Percentiles rank a stretch among this genome's conserved stretches.
Evolutionary conservation across 2,329 filamentous ascomycete genomes (phyloP).

Genomic region (Harringtonia aguacate): DNA sequence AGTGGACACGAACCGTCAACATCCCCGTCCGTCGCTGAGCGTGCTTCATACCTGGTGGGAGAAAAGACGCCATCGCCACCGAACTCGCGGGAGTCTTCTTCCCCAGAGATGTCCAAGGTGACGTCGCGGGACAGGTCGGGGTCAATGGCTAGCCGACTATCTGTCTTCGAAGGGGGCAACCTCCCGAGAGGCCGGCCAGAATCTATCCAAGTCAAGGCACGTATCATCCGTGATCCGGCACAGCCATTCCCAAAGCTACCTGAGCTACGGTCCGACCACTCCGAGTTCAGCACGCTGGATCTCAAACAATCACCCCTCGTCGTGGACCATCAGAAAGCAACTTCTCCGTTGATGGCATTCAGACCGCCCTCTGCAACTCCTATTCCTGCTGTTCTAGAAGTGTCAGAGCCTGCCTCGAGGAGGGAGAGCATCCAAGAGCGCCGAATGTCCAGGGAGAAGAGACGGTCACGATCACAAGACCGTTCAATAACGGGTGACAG

Average conservation of each 20-base stretch:
- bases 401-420: constrained; percentile 16
- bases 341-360: too few relatives aligned
- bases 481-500: constrained; percentile 18
- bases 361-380: constrained; percentile 12
- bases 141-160: constrained; percentile 44
- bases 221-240: constrained; percentile 60
- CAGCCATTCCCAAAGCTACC: constrained; percentile 29
- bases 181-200: constrained; percentile 46
- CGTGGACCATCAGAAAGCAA: constrained; percentile 42
- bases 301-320: constrained; percentile 49
- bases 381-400: neutral
- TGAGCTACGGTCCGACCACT: constrained; percentile 28
- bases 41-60: constrained; percentile 27
- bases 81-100: constrained; percentile 33
- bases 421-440: constrained; percentile 38
- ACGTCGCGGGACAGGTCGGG: constrained; percentile 35
- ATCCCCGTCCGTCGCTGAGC: constrained; percentile 34
- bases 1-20: constrained; percentile 28
- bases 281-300: constrained; percentile 37
- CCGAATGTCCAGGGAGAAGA: constrained; percentile 30
- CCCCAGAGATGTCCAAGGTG: constrained; percentile 29
- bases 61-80: constrained; percentile 24
- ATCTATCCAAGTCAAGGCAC: constrained; percentile 80
- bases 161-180: constrained; percentile 40
- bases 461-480: constrained; percentile 25